phyloP scores from a whole-genome alignment of 2,329 filamentous ascomycete species.

The Aspergillus bombycis region DNA sequence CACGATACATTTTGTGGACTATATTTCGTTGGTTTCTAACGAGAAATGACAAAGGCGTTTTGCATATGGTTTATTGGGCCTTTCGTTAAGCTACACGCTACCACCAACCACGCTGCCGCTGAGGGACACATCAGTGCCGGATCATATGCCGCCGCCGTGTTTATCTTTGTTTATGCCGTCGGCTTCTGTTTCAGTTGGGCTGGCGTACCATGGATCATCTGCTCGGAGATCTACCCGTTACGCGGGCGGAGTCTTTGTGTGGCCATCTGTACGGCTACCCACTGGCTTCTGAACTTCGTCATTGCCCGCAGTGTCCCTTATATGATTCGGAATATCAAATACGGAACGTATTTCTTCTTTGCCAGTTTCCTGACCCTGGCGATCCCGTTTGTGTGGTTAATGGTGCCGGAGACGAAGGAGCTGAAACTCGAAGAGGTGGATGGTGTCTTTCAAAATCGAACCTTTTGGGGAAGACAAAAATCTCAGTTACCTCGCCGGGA shows the following conservation, averaged over 20 bases:
- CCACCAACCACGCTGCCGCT: not conserved
- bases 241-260: slow-evolving; percentile 68
- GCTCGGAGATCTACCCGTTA: slow-evolving; percentile 69
- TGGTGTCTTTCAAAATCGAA: not conserved
- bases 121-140: not conserved
- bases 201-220: slow-evolving; percentile 70
- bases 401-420: slow-evolving; percentile 35
- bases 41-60: not conserved
- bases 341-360: slow-evolving; percentile 28
- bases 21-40: not conserved
- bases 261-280: slow-evolving; percentile 66
- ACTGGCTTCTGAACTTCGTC: slow-evolving; percentile 75
- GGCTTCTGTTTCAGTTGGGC: slow-evolving; percentile 58
- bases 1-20: not conserved
- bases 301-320: slow-evolving; percentile 67
- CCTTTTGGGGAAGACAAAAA: not conserved
- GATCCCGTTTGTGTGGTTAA: slow-evolving; percentile 27
- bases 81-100: slow-evolving; percentile 1
- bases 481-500: not conserved
- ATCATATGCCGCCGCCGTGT: slow-evolving; percentile 36
- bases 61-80: slow-evolving; percentile 67
- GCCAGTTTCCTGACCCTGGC: slow-evolving; percentile 17
- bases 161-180: slow-evolving; percentile 69
- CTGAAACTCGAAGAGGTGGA: slow-evolving; percentile 35
- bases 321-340: slow-evolving; percentile 51